Evolutionary conservation across 2,329 filamentous ascomycete genomes (phyloP).

Genomic region (Epichloe festucae): DNA sequence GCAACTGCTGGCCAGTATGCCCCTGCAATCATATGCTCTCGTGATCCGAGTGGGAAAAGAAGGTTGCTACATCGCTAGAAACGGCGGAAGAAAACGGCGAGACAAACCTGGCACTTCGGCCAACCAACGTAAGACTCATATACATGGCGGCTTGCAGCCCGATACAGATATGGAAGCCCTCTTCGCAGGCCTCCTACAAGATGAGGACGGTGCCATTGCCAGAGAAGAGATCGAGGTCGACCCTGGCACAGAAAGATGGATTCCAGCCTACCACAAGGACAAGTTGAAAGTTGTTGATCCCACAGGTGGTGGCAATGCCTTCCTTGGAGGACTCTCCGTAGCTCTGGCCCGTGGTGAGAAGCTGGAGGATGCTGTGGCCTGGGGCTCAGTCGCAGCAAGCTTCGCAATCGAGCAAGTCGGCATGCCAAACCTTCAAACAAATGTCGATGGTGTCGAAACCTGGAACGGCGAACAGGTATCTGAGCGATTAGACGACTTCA

Average conservation of each 20-base stretch:
- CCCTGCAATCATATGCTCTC: constrained; percentile 50
- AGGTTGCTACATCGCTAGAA: constrained; percentile 53
- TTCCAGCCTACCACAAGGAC: constrained; percentile 60
- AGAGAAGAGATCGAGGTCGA: constrained; percentile 49
- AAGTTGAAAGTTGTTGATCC: constrained; percentile 62
- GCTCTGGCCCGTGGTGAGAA: constrained; percentile 45
- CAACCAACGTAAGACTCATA: constrained; percentile 26
- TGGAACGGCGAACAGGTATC: constrained; percentile 48
- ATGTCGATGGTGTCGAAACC: constrained; percentile 35
- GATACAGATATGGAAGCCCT: constrained; percentile 52
- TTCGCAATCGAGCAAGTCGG: constrained; percentile 94
- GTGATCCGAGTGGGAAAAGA: constrained; percentile 60
- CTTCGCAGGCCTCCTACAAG: constrained; percentile 44
- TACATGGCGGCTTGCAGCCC: constrained; percentile 39
- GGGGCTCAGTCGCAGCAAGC: constrained; percentile 73
- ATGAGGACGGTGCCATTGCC: constrained; percentile 37
- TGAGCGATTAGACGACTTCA: constrained; percentile 38
- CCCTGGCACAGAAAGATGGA: constrained; percentile 56
- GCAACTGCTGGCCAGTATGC: constrained; percentile 50
- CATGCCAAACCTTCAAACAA: constrained; percentile 46
- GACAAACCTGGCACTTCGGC: neutral
- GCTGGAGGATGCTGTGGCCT: constrained; percentile 59
- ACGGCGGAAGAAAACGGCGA: constrained; percentile 34
- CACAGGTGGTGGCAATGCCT: constrained; percentile 87
- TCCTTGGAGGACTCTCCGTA: constrained; percentile 51